Base-by-base conservation (phyloP, 2,329 filamentous ascomycete species). In the Pestalotiopsis sp. region DNA sequence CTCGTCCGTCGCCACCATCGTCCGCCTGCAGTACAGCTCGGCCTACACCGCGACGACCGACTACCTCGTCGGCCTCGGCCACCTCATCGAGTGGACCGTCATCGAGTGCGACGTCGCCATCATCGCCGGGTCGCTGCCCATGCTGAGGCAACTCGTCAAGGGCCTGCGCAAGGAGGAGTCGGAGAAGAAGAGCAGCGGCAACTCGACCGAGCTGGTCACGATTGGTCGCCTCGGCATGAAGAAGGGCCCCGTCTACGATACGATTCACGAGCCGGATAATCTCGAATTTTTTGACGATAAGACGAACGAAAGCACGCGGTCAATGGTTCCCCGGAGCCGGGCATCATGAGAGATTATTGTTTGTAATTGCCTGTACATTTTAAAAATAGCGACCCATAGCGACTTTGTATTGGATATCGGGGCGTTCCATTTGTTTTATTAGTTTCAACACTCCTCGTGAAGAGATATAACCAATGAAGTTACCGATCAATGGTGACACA, bases 61-160 rank as follows among this genome's bases (percentile, higher is more conserved):
- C 41, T 68, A 64, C 39, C 59, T 68, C n/a, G 66, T 69, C 14
- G 62, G 67, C 3, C 60, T 71, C 13, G 70, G 69, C 36, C 31
- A 71, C 23, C 49, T 68, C 58, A 68, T 71, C 4, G 61, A 69
- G 7, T 71, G 67, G 68, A 71, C 70, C 11, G 66, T 68, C 27
- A 31, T 70, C 13, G 70, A 71, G 20, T 70, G 66, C 57, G 66
- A 69, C 57, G 58, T 70, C 1, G 70, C 66, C 13, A 38, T 71
- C 12, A 71, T 71, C 11, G 70, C 70, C 14, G 70, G 70, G 2
- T 71, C 70, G 11, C 58, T 71, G 3, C 69, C 69, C 13, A 71
- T 71, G 70, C 38, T 71, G 12, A 52, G 68, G 17, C 64, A 49
- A 13, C 58, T 71, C 23, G 58, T 70, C 56, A 68, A 69, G 39